Evolutionary conservation across 257 asterid species (phyloP).

Genomic region (Thymus mandschuricus): DNA sequence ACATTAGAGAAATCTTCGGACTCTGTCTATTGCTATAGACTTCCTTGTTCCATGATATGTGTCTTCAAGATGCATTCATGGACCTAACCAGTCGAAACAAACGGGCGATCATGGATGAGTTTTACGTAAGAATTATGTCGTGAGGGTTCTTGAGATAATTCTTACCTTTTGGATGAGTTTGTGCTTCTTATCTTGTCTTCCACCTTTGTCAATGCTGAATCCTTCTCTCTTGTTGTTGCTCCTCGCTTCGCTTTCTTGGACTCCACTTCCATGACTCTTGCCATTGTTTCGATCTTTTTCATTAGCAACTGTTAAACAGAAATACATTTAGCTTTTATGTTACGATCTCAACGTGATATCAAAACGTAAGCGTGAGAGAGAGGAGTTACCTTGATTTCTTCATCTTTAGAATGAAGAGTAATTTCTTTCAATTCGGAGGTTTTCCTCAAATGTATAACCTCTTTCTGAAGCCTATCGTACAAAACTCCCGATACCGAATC

Average conservation of each 20-base stretch:
- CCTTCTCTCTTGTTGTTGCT: constrained; percentile 59
- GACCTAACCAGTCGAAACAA: constrained; percentile 40
- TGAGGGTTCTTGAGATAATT: not conserved
- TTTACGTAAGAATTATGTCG: not conserved
- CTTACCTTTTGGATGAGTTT: constrained; percentile 56
- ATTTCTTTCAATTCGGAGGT: constrained; percentile 55
- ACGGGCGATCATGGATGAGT: too few species aligned
- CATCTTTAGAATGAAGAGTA: constrained; percentile 65
- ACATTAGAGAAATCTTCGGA: constrained; percentile 29
- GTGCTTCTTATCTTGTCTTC: constrained; percentile 45
- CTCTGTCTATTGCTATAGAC: constrained; percentile 10
- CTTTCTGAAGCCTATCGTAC: constrained; percentile 89
- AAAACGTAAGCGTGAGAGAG: not conserved
- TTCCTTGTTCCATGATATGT: constrained; percentile 21
- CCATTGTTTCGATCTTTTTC: constrained; percentile 66
- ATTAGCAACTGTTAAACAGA: constrained; percentile 54
- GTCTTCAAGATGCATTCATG: constrained; percentile 41
- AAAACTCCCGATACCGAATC: constrained; percentile 81
- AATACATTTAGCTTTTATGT: not conserved
- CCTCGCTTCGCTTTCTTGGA: constrained; percentile 72
- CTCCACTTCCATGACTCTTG: constrained; percentile 68
- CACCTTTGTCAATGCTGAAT: constrained; percentile 40
- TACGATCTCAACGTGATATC: constrained; percentile 1
- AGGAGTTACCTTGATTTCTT: constrained; percentile 67
- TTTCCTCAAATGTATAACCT: constrained; percentile 74